These are phyloP conservation scores for Stephania yunnanensis DNA, from an alignment of 164 flowering plant genomes.

Conservation along the genomic window DNA sequence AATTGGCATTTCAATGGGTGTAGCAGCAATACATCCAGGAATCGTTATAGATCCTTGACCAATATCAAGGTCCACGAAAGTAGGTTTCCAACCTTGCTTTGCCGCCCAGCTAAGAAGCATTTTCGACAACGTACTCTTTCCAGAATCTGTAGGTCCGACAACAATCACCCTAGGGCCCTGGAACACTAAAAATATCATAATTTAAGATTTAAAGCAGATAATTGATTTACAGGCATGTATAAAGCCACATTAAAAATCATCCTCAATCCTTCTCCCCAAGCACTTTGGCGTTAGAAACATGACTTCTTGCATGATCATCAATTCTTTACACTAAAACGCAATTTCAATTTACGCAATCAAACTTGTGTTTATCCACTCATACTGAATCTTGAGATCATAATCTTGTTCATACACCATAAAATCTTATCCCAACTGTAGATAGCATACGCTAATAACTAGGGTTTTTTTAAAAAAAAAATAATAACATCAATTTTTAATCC, in stretches of 20 bases:
- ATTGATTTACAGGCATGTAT: not conserved
- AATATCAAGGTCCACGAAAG: conserved; percentile 85
- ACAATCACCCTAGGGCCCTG: conserved; percentile 92
- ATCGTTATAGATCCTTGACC: conserved; percentile 92
- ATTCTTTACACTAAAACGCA: not conserved
- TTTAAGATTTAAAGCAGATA: conserved; percentile 9
- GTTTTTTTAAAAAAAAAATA: no score
- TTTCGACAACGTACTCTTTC: conserved; percentile 77
- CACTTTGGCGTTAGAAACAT: not conserved
- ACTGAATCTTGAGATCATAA: not conserved
- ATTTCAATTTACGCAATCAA: not conserved
- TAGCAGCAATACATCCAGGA: conserved; percentile 84
- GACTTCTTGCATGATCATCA: not conserved
- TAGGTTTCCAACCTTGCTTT: conserved; percentile 96
- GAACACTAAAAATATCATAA: conserved; percentile 14
- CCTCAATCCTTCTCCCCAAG: not conserved
- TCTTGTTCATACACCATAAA: not conserved
- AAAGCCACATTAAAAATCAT: not conserved
- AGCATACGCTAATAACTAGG: no score
- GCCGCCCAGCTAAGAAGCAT: conserved; percentile 98
- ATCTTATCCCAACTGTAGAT: no score
- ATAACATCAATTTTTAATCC: no score
- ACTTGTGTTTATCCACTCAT: not conserved
- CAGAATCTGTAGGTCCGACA: conserved; percentile 92
- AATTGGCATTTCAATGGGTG: conserved; percentile 91